Evolutionary conservation across 2,329 filamentous ascomycete genomes (phyloP), one percentile per base, ranked within the genome.

Genomic region (Penicillium sp.): DNA sequence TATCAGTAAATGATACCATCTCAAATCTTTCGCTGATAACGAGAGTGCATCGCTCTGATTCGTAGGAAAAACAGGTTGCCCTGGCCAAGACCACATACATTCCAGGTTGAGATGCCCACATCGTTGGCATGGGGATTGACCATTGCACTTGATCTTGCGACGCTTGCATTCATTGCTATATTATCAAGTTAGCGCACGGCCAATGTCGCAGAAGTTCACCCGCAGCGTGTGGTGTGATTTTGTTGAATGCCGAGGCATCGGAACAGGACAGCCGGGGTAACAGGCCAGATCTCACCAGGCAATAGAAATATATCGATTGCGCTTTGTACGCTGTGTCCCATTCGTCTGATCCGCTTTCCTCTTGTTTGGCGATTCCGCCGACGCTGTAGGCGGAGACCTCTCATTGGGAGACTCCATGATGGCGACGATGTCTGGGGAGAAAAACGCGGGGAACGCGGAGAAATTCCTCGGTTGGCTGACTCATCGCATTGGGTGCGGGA

Each of bases 111-210:
- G 67, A 59, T 80, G 80, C 16, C 77, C 78, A 59, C 79, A 82
- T 48, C 79, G 70, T 53, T 80, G 76, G 53, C 79, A 82, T 9
- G 78, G 78, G 10, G 71, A 73, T 57, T 82, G 73, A 28, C 79
- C 79, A 62, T 82, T 82, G 64, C 79, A 80, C 47, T 80, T 81
- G 59, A 82, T 82, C 65, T 82, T 82, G 39, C 79, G 72, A 32
- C 78, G 67, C 59, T 80, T 80, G 65, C 77, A 80, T 53, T 80
- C 76, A 57, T 81, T 80, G 56, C 75, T 77, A 50, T 16, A 14
- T 18, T 23, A n/a, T 28, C 22, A 34, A 15, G n/a, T 20, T 23
- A 14, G n/a, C n/a, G n/a, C n/a, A n/a, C n/a, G n/a, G n/a, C n/a
- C n/a, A n/a, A n/a, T n/a, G n/a, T n/a, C n/a, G n/a, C n/a, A n/a